A percentile compares a stretch with the other conserved stretches of the same genome.
Evolutionary conservation across 2,329 filamentous ascomycete species (phyloP).

Genomic region (Penicillium hesseltinei): DNA sequence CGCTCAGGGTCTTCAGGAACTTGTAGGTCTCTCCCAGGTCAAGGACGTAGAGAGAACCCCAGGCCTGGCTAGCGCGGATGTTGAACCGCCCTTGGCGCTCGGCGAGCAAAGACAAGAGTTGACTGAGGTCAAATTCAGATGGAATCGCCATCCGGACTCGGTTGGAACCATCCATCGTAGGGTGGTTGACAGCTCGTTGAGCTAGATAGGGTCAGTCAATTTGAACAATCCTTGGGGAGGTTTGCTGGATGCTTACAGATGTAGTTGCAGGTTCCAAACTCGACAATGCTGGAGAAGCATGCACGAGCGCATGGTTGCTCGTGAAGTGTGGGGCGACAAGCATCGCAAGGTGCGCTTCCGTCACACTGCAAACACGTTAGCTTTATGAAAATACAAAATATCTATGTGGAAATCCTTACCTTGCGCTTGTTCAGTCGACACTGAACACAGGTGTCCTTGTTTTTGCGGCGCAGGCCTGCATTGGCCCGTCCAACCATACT

Average conservation of each 20-base stretch:
- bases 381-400: background rate
- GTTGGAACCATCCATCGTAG: slow-evolving; percentile 34
- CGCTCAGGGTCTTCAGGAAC: slow-evolving; percentile 40
- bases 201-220: slow-evolving; percentile 31
- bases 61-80: slow-evolving; percentile 44
- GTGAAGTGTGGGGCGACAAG: slow-evolving; percentile 42
- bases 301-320: slow-evolving; percentile 46
- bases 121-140: slow-evolving; percentile 39
- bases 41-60: slow-evolving; percentile 44
- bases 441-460: slow-evolving; percentile 46
- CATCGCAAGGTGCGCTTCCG: slow-evolving; percentile 43
- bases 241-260: slow-evolving; percentile 37
- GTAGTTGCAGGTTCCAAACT: slow-evolving; percentile 47
- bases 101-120: slow-evolving; percentile 38
- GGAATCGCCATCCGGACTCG: slow-evolving; percentile 44
- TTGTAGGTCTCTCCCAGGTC: slow-evolving; percentile 43
- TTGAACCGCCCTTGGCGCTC: slow-evolving; percentile 44
- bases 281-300: slow-evolving; percentile 46
- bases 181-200: slow-evolving; percentile 45
- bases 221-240: background rate
- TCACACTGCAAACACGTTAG: slow-evolving; percentile 36
- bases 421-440: slow-evolving; percentile 47
- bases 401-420: slow-evolving; percentile 26
- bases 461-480: slow-evolving; percentile 43
- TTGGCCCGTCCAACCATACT: slow-evolving; percentile 41